These are phyloP conservation scores for Trichoderma sp. DNA, from an alignment of 2,329 filamentous ascomycete species.

Conservation along the genomic window DNA sequence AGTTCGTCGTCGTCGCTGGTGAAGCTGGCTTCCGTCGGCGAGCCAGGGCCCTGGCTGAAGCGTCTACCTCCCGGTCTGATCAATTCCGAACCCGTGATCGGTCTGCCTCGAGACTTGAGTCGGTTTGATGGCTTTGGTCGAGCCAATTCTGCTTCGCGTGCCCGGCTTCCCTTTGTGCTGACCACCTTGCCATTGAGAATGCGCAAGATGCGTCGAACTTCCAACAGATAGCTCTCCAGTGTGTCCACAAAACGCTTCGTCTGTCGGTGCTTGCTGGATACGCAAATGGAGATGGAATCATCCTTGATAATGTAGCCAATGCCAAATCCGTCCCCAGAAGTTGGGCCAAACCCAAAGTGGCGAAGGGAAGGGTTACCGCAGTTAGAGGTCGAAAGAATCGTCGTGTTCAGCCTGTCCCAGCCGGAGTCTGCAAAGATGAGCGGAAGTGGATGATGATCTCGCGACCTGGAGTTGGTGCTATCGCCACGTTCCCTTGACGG, in stretches of 20 bases:
- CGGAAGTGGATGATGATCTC: slow-evolving; percentile 62
- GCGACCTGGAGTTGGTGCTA: slow-evolving; percentile 56
- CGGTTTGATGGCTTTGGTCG: slow-evolving; percentile 49
- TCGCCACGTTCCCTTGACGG: slow-evolving; percentile 55
- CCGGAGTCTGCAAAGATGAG: slow-evolving; percentile 83
- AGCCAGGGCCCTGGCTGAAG: slow-evolving; percentile 55
- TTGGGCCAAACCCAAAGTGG: slow-evolving; percentile 96
- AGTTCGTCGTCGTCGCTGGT: slow-evolving; percentile 82
- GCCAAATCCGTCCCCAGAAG: slow-evolving; percentile 90
- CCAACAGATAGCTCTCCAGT: slow-evolving; percentile 85
- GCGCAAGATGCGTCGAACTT: slow-evolving; percentile 82
- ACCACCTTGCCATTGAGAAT: slow-evolving; percentile 60
- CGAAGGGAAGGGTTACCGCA: slow-evolving; percentile 94
- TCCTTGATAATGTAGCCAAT: slow-evolving; percentile 98
- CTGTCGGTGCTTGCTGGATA: slow-evolving; percentile 90
- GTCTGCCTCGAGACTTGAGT: slow-evolving; percentile 72
- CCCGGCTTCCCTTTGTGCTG: slow-evolving; percentile 51
- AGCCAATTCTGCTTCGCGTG: slow-evolving; percentile 55
- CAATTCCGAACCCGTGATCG: slow-evolving; percentile 64
- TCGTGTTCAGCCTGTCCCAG: slow-evolving; percentile 95
- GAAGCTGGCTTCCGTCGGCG: slow-evolving; percentile 69
- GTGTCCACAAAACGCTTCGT: slow-evolving; percentile 89
- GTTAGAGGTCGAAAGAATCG: slow-evolving; percentile 95
- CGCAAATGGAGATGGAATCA: slow-evolving; percentile 80
- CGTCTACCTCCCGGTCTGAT: slow-evolving; percentile 43